These are phyloP conservation scores for Abortiporus biennis DNA, from an alignment of 1,284 basidiomycete species.

Conservation along the genomic window DNA sequence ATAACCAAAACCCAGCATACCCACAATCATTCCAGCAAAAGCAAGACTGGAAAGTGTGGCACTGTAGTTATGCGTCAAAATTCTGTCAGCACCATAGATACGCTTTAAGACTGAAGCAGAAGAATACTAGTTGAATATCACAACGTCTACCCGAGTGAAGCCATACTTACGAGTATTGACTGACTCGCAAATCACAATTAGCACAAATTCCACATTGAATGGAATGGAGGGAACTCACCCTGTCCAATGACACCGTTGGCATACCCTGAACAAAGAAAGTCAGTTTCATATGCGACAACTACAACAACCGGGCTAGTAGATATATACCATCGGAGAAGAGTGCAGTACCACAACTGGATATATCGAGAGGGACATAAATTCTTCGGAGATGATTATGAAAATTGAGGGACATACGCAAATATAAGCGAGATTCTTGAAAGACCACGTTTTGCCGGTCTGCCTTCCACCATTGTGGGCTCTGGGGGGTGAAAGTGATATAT, in stretches of 20 bases:
- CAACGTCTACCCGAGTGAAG: not conserved
- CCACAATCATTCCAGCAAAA: constrained; percentile 84
- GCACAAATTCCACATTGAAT: not conserved
- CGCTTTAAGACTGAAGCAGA: constrained; percentile 50
- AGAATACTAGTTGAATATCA: not conserved
- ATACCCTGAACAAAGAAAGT: constrained; percentile 49
- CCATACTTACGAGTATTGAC: constrained; percentile 57
- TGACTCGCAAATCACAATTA: constrained; percentile 18
- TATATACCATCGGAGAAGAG: constrained; percentile 86
- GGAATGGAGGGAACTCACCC: constrained; percentile 41
- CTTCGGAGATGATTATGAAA: not conserved
- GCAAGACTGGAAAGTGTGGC: constrained; percentile 60
- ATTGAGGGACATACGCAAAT: constrained; percentile 54
- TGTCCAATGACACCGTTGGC: constrained; percentile 74
- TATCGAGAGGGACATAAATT: not conserved
- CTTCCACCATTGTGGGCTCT: too few species aligned
- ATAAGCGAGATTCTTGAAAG: constrained; percentile 53
- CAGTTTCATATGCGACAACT: constrained; percentile 6
- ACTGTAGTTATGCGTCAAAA: constrained; percentile 49
- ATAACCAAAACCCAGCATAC: constrained; percentile 72
- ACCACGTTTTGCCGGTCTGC: too few species aligned
- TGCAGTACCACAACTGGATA: constrained; percentile 70
- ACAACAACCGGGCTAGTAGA: not conserved
- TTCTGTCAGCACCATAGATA: constrained; percentile 51
- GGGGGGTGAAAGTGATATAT: too few species aligned